Evolutionary conservation across 1,284 basidiomycete species (phyloP).

Genomic region (Rhodofomes roseus): DNA sequence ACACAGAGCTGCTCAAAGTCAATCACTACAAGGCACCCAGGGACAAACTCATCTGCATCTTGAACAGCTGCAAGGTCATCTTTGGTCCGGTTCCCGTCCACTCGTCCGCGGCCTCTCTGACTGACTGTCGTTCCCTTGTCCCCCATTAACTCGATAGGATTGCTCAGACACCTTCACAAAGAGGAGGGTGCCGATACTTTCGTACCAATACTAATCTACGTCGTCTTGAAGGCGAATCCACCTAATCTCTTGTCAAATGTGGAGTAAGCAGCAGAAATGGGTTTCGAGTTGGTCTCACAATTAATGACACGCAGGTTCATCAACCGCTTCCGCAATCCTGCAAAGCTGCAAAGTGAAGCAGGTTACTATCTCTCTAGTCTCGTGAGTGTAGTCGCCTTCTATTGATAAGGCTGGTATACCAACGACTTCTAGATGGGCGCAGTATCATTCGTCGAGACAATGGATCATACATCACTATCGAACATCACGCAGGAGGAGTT

Average conservation of each 20-base stretch:
- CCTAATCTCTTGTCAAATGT: slow-evolving; percentile 93
- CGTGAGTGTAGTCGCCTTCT: slow-evolving; percentile 39
- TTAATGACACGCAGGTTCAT: slow-evolving; percentile 68
- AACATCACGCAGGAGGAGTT: slow-evolving; percentile 93
- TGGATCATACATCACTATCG: slow-evolving; percentile 93
- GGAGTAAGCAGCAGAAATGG: slow-evolving; percentile 53
- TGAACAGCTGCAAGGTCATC: slow-evolving; percentile 99
- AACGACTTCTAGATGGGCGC: slow-evolving; percentile 69
- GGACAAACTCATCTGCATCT: slow-evolving; percentile 96
- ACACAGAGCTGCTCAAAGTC: slow-evolving; percentile 86
- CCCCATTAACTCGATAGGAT: slow-evolving; percentile 46
- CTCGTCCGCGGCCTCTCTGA: slow-evolving; percentile 4
- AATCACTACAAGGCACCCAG: slow-evolving; percentile 98
- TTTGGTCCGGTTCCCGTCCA: slow-evolving; percentile 65
- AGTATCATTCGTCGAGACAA: slow-evolving; percentile 93
- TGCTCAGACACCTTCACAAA: slow-evolving; percentile 83
- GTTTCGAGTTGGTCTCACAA: no score
- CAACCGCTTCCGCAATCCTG: slow-evolving; percentile 88
- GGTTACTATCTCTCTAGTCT: slow-evolving; percentile 97
- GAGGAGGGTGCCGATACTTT: slow-evolving; percentile 90
- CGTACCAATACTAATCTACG: slow-evolving; percentile 91
- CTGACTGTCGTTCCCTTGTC: slow-evolving; percentile 5
- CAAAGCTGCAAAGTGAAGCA: slow-evolving; percentile 89
- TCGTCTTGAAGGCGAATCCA: slow-evolving; percentile 92
- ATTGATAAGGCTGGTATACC: not conserved